Percentiles rank a stretch among this genome's conserved stretches.
Conservation (phyloP, 805 yeast species). For the Metschnikowia lochheadii region DNA sequence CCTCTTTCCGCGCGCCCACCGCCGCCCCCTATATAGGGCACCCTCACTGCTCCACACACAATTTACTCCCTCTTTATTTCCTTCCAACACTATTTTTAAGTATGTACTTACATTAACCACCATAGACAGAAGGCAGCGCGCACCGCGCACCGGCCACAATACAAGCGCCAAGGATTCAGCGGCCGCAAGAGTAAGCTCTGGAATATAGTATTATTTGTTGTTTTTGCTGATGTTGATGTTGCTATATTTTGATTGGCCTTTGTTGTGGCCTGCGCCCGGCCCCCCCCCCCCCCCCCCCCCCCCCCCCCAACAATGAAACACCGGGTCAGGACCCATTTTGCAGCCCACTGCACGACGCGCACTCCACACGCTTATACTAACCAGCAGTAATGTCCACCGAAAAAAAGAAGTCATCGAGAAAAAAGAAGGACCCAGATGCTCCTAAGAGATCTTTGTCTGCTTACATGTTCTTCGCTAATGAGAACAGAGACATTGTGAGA, state of each 20-base stretch:
- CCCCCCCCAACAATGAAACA: not conserved
- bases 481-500: constrained; percentile 92
- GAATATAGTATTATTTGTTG: not conserved
- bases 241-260: not conserved
- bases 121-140: constrained; percentile 8
- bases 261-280: not conserved
- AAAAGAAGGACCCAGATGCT: constrained; percentile 86
- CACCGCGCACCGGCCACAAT: constrained; percentile 10
- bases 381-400: constrained; percentile 26
- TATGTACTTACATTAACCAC: constrained; percentile 13
- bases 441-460: constrained; percentile 98
- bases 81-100: constrained; percentile 18
- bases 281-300: not conserved
- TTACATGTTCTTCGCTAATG: constrained; percentile 98
- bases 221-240: constrained; percentile 1
- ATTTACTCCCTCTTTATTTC: constrained; percentile 17
- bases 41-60: constrained; percentile 16
- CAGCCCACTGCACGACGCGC: constrained; percentile 3
- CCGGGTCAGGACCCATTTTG: not conserved
- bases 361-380: constrained; percentile 8
- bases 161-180: not conserved
- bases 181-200: not conserved
- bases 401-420: constrained; percentile 42
- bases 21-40: constrained; percentile 19
- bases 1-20: constrained; percentile 16